These are phyloP conservation scores for Boletus speciosus DNA, from an alignment of 768 basidiomycete species.

Conservation along the genomic window DNA sequence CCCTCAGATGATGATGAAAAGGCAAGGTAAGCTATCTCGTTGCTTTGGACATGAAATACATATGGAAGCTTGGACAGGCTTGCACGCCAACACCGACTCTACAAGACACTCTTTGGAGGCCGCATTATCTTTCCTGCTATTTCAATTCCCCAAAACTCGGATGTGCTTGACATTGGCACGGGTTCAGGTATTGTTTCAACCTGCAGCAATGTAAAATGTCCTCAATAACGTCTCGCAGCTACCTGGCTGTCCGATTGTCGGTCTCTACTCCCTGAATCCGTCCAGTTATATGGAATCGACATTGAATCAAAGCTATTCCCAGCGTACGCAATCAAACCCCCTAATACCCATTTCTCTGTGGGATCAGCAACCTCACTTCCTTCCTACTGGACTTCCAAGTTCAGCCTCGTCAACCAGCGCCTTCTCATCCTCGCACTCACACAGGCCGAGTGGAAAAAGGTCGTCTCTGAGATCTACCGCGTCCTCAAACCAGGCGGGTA, in stretches of 20 bases:
- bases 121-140: conserved; percentile 14
- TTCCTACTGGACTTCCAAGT: conserved; percentile 26
- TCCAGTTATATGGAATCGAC: conserved; percentile 23
- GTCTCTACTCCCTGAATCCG: conserved; percentile 6
- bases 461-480: conserved; percentile 26
- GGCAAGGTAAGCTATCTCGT: conserved; percentile 3
- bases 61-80: conserved; percentile 2
- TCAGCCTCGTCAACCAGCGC: conserved; percentile 31
- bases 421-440: conserved; percentile 30
- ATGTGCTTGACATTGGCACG: conserved; percentile 22
- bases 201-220: background rate
- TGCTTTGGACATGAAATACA: background rate
- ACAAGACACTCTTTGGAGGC: conserved; percentile 13
- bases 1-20: conserved; percentile 21
- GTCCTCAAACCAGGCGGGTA: conserved; percentile 31
- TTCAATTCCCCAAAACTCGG: conserved; percentile 1
- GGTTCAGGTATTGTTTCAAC: conserved; percentile 17
- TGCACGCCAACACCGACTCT: conserved; percentile 17
- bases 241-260: conserved; percentile 16
- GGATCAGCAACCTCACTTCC: conserved; percentile 22
- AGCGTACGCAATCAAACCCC: background rate
- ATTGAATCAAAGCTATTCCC: conserved; percentile 20
- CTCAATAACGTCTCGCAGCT: background rate
- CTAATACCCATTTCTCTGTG: conserved; percentile 12
- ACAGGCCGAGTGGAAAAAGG: conserved; percentile 21